These are phyloP conservation scores for Epichloe brachyelytri DNA, from an alignment of 2,329 filamentous ascomycete species.

Conservation along the genomic window DNA sequence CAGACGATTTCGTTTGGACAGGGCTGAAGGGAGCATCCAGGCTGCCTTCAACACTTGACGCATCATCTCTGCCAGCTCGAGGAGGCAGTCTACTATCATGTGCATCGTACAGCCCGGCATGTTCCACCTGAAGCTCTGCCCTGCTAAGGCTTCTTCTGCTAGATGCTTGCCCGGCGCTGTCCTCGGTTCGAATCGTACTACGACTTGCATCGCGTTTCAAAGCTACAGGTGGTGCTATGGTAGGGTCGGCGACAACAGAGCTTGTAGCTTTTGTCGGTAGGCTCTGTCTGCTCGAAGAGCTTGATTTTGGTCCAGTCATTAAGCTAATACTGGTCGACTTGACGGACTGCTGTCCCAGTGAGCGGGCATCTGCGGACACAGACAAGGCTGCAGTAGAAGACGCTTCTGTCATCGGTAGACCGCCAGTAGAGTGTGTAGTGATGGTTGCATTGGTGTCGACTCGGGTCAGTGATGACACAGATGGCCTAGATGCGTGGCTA, in stretches of 20 bases:
- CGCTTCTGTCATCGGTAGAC: conserved; percentile 20
- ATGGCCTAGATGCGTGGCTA: conserved; percentile 28
- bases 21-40: conserved; percentile 32
- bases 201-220: conserved; percentile 35
- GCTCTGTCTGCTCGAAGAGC: conserved; percentile 24
- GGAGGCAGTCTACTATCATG: conserved; percentile 23
- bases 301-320: conserved; percentile 30
- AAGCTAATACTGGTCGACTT: conserved; percentile 37
- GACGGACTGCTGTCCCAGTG: conserved; percentile 29
- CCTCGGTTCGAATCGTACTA: conserved; percentile 29
- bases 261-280: conserved; percentile 30
- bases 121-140: conserved; percentile 26
- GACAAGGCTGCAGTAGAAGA: conserved; percentile 23
- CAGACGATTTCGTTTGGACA: conserved; percentile 17
- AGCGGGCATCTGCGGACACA: conserved; percentile 25
- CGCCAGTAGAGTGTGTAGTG: conserved; percentile 19
- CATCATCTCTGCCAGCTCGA: conserved; percentile 28
- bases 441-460: conserved; percentile 24
- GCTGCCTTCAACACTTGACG: conserved; percentile 31
- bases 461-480: conserved; percentile 27
- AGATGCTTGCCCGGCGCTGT: conserved; percentile 24
- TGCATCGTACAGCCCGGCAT: conserved; percentile 25
- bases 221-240: conserved; percentile 36
- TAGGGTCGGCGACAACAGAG: conserved; percentile 27
- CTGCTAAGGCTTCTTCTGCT: conserved; percentile 31